phyloP scores from a whole-genome alignment of 225 moss, liverwort and hornwort genomes.

The Pseudisothecium myosuroides region DNA sequence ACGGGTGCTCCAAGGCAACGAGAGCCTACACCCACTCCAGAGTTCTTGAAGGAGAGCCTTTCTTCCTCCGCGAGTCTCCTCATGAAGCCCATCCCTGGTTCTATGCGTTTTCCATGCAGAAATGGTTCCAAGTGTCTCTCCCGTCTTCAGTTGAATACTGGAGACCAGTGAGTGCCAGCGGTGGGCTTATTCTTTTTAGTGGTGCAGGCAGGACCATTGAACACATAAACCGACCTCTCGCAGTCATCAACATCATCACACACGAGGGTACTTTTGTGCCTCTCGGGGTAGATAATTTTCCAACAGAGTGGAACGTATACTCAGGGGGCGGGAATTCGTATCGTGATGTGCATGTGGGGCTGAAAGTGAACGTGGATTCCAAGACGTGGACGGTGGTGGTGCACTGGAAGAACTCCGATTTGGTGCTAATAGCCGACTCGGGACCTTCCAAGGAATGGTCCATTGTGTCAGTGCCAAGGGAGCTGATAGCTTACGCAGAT shows the following conservation, averaged over 20 bases:
- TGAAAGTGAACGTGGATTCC: background rate
- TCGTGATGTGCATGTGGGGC: background rate
- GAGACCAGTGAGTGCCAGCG: background rate
- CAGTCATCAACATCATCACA: background rate
- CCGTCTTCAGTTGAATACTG: background rate
- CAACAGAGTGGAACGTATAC: no score
- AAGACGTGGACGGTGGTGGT: background rate
- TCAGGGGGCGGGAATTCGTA: fast-evolving
- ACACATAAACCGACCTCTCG: background rate
- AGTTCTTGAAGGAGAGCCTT: background rate
- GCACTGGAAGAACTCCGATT: background rate
- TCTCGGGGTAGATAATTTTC: background rate
- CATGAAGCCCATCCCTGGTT: background rate
- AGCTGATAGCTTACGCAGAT: background rate
- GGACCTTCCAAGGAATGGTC: background rate
- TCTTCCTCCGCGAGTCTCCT: background rate
- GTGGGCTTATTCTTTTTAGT: background rate
- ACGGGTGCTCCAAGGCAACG: background rate
- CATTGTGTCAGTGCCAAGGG: background rate
- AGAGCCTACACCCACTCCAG: background rate
- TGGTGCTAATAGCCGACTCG: background rate
- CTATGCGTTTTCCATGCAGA: background rate
- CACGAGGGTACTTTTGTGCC: background rate
- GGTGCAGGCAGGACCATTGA: background rate
- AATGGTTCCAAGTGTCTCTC: background rate